A percentile compares a stretch with the other conserved stretches of the same genome.
Evolutionary conservation across 2,329 filamentous ascomycete genomes (phyloP).

Genomic region (Sporothrix pseudoabietina): DNA sequence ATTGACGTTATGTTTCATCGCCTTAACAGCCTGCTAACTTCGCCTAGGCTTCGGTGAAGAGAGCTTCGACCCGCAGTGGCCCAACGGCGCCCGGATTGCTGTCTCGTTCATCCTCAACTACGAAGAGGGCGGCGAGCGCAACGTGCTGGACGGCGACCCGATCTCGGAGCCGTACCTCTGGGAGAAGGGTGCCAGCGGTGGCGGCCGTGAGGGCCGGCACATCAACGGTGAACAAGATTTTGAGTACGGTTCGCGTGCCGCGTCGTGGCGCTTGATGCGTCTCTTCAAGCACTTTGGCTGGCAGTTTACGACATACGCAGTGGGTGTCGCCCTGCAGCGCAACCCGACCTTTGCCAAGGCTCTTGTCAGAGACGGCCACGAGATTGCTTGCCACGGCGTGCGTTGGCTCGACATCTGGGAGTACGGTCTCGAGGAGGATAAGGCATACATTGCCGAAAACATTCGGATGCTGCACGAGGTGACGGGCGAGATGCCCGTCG

Average conservation of each 20-base stretch:
- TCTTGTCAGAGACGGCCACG: slow-evolving; percentile 34
- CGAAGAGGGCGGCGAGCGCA: slow-evolving; percentile 41
- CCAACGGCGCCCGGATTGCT: slow-evolving; percentile 43
- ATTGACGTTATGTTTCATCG: not conserved
- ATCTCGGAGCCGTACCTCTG: slow-evolving; percentile 36
- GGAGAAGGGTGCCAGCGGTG: slow-evolving; percentile 32
- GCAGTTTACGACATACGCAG: slow-evolving; percentile 33
- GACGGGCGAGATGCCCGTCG: slow-evolving; percentile 34
- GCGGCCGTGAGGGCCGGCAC: slow-evolving; percentile 31
- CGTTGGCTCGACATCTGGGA: slow-evolving; percentile 34
- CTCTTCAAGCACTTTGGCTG: slow-evolving; percentile 32
- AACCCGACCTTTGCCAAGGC: slow-evolving; percentile 33
- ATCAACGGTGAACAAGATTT: slow-evolving; percentile 35
- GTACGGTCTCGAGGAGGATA: slow-evolving; percentile 32
- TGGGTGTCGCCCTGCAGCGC: slow-evolving; percentile 33
- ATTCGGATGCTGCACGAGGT: slow-evolving; percentile 31
- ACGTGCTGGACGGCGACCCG: slow-evolving; percentile 37
- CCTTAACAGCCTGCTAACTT: not conserved
- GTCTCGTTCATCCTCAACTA: slow-evolving; percentile 46
- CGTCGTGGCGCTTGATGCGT: slow-evolving; percentile 34
- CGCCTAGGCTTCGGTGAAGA: slow-evolving; percentile 32
- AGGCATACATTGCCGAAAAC: slow-evolving; percentile 32
- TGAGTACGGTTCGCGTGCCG: slow-evolving; percentile 34
- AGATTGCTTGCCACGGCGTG: slow-evolving; percentile 34
- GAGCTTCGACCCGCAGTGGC: slow-evolving; percentile 41